Conservation (phyloP, 495 filamentous ascomycete species). For the Aspergillus sclerotiicarbonarius region DNA sequence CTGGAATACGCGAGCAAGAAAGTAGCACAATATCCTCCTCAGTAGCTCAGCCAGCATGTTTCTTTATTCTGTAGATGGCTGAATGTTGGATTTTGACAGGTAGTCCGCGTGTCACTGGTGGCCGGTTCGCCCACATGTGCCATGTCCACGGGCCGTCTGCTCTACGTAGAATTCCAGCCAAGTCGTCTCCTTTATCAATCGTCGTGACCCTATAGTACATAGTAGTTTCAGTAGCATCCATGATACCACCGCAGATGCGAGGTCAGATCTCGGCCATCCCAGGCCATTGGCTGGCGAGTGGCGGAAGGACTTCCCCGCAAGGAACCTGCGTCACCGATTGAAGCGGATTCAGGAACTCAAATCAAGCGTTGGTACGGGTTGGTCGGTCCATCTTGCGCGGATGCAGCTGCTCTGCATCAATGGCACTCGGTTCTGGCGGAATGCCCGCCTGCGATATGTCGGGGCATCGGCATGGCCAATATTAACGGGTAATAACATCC, state of each 20-base stretch:
- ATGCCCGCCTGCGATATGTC: not conserved
- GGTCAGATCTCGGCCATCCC: not conserved
- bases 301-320: not conserved
- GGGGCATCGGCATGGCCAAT: not conserved
- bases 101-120: not conserved
- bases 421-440: not conserved
- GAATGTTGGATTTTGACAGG: constrained; percentile 1
- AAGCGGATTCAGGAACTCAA: not conserved
- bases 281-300: not conserved
- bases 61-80: not conserved
- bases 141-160: not conserved
- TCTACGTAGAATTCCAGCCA: not conserved
- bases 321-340: not conserved
- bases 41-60: not conserved
- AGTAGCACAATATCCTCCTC: not conserved
- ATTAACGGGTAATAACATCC: not conserved
- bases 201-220: not conserved
- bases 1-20: not conserved
- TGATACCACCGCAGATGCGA: not conserved
- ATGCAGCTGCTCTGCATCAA: not conserved
- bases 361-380: not conserved
- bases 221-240: not conserved
- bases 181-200: not conserved
- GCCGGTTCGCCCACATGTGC: not conserved
- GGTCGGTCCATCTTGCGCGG: not conserved